These are phyloP conservation scores for Kingdonia uniflora DNA, from an alignment of 164 flowering plant species.

Conservation along the genomic window DNA sequence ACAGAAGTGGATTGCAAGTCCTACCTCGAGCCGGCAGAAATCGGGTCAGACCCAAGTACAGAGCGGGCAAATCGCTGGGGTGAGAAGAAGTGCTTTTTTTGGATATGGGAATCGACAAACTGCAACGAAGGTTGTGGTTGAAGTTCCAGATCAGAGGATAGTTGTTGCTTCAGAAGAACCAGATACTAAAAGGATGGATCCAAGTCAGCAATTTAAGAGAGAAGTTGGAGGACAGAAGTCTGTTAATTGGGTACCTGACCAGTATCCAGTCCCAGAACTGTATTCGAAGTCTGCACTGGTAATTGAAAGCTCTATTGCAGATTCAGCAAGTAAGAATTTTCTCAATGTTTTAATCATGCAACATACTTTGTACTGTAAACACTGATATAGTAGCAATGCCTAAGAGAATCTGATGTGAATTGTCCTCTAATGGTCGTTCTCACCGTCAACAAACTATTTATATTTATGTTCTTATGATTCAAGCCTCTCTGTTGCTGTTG, in stretches of 20 bases:
- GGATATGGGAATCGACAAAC: constrained; percentile 42
- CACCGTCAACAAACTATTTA: no score
- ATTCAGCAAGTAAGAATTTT: constrained; percentile 49
- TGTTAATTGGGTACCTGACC: constrained; percentile 38
- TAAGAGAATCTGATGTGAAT: no score
- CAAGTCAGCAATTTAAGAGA: constrained; percentile 36
- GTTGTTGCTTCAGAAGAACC: constrained; percentile 50
- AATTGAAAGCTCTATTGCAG: constrained; percentile 34
- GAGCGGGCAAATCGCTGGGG: constrained; percentile 9
- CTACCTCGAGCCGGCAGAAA: constrained; percentile 45
- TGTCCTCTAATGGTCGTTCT: no score
- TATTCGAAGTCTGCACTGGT: constrained; percentile 35
- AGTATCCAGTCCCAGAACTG: constrained; percentile 34
- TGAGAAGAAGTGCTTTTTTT: constrained; percentile 27
- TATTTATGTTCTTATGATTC: no score
- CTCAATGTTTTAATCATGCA: background rate
- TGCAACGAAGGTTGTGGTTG: constrained; percentile 47
- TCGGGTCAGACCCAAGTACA: constrained; percentile 24
- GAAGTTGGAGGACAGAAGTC: constrained; percentile 33
- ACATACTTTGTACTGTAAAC: no score
- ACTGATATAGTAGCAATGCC: no score
- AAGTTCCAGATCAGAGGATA: constrained; percentile 47
- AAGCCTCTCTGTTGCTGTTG: no score
- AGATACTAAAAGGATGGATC: constrained; percentile 64
- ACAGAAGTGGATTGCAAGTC: constrained; percentile 90